These are phyloP conservation scores for Phlyctochytrium planicorne DNA, from an alignment of 192 early-diverging fungal species.

Conservation along the genomic window DNA sequence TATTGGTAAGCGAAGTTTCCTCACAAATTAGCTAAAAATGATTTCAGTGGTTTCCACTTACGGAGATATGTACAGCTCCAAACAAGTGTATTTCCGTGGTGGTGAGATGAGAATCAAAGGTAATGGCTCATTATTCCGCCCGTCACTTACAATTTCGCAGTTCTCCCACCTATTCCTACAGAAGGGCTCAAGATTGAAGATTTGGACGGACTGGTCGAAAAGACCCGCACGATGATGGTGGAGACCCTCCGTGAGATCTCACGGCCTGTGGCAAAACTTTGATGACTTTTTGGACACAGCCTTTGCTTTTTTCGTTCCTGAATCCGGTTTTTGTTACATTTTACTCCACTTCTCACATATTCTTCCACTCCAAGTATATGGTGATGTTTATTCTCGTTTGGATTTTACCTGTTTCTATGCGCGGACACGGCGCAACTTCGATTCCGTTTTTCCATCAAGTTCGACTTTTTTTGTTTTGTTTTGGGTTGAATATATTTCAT, in stretches of 20 bases:
- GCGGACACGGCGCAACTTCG: too few relatives aligned
- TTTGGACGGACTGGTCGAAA: slow-evolving; percentile 22
- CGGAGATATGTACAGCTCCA: slow-evolving; percentile 56
- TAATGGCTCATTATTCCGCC: slow-evolving; percentile 11
- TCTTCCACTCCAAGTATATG: too few relatives aligned
- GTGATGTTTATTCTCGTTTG: too few relatives aligned
- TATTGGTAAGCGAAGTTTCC: slow-evolving; percentile 51
- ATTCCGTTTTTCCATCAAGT: too few relatives aligned
- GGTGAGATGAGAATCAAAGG: slow-evolving; percentile 59
- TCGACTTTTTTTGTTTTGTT: too few relatives aligned
- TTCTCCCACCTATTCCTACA: slow-evolving; percentile 39
- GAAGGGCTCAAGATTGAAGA: slow-evolving; percentile 27
- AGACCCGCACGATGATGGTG: neutral
- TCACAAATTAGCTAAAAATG: slow-evolving; percentile 1
- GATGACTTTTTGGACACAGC: too few relatives aligned
- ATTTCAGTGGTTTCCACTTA: slow-evolving; percentile 66
- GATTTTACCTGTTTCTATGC: too few relatives aligned
- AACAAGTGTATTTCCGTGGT: slow-evolving; percentile 45
- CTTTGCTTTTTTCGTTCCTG: too few relatives aligned
- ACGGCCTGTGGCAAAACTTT: neutral
- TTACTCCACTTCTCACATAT: too few relatives aligned
- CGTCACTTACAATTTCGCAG: slow-evolving; percentile 7
- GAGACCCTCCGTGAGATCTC: slow-evolving; percentile 8
- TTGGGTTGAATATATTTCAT: too few relatives aligned
- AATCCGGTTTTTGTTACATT: too few relatives aligned